Evolutionary conservation across 139 green algal genomes (phyloP), one percentile per base, ranked within the genome.

Genomic region (Protoeuglena noctilucae): DNA sequence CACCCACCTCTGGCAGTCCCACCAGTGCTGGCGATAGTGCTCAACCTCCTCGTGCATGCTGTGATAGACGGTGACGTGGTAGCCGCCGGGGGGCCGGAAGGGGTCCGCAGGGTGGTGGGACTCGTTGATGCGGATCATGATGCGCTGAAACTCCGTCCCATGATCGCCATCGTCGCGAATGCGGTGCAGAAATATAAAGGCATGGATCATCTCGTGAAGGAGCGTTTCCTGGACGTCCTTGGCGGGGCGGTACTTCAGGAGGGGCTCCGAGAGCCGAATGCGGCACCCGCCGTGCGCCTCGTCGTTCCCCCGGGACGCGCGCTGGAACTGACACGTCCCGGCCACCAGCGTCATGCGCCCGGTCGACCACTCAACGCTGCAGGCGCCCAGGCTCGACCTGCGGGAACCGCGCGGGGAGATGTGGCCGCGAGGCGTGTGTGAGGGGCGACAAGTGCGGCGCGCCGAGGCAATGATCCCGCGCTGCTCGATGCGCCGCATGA

Each of bases 181-280:
- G n/a, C 69, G 48, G 5, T 75, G 25, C 12, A 74, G 51, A 31
- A 88, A 78, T 29, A 80, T 65, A 49, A 75, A 71, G 1, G 80
- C 78, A 54, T 89, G 80, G 41, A 85, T 90, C 82, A 92, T 92
- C 54, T 92, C 82, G 58, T 93, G 82, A 28, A 93, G 71, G 52
- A 93, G 66, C 29, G 80, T 82, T 23, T 82, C 60, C 51, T 93
- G 89, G 1, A 91, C 40, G 66, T 89, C 84, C 0, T 57, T 39
- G 7, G 47, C n/a, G 4, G 78, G 79, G 6, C 84, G 75, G 25
- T 77, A 70, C 70, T 79, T 78, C 16, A 93, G 72, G 40, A 93
- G 29, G 0, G 84, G 84, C 62, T 86, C 64, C 0, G 67, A 82
- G 39, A 93, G 64, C 58, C 67, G 72, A 56, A 93, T 85, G 19